These are phyloP conservation scores for Bipolaris oryzae DNA, from an alignment of 2,329 filamentous ascomycete genomes.

Conservation along the genomic window DNA sequence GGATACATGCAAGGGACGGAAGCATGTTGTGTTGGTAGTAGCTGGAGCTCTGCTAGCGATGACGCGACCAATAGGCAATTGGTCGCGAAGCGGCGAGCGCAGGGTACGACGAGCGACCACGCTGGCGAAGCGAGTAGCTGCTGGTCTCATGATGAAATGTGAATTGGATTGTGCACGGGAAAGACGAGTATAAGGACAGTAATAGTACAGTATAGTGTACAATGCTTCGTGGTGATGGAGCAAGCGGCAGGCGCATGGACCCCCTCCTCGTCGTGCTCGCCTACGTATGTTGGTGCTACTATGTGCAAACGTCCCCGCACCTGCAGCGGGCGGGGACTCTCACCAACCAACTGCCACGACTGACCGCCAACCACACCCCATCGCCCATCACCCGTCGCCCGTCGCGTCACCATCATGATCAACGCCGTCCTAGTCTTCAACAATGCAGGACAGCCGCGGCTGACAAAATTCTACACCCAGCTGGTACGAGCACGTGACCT, in stretches of 20 bases:
- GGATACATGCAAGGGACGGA: slow-evolving; percentile 38
- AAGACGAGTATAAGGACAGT: neutral
- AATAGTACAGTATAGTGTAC: neutral
- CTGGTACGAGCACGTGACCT: slow-evolving; percentile 64
- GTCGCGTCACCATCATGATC: slow-evolving; percentile 69
- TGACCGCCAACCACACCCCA: neutral
- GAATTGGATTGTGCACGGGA: neutral
- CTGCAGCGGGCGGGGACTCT: neutral
- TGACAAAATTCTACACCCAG: slow-evolving; percentile 99
- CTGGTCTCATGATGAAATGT: slow-evolving; percentile 28
- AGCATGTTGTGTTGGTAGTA: slow-evolving; percentile 9
- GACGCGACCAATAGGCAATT: slow-evolving; percentile 34
- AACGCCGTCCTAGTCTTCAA: slow-evolving; percentile 99
- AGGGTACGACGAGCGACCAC: slow-evolving; percentile 31
- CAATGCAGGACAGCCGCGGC: slow-evolving; percentile 91
- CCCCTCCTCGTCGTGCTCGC: neutral
- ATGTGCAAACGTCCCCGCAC: slow-evolving; percentile 12
- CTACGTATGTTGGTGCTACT: neutral
- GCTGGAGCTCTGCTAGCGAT: slow-evolving; percentile 26
- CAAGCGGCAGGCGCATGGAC: slow-evolving; percentile 13
- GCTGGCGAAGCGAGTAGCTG: slow-evolving; percentile 26
- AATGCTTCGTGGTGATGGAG: neutral
- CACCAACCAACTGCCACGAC: neutral
- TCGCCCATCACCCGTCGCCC: neutral
- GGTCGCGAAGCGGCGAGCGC: slow-evolving; percentile 28